Conservation (phyloP, 169 alveolate genomes). For the Plasmodium gonderi region DNA sequence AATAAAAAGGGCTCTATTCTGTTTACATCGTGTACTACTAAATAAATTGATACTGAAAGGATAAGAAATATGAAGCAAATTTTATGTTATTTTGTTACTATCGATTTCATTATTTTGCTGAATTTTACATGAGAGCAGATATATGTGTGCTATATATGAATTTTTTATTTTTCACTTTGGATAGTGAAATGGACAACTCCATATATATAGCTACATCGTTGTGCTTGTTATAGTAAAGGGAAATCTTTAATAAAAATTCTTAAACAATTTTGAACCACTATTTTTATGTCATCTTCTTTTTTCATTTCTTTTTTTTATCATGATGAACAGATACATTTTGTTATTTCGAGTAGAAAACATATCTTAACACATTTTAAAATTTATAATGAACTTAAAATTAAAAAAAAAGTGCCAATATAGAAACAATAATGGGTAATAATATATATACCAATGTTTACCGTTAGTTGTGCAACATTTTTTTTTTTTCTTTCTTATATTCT, state of each 20-base stretch:
- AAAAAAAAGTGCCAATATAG: not conserved
- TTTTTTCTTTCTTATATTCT: too few relatives aligned
- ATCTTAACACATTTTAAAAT: not conserved
- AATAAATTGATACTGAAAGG: not conserved
- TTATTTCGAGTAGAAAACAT: not conserved
- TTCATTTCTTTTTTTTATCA: not conserved
- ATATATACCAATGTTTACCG: not conserved
- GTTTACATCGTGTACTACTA: not conserved
- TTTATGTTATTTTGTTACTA: not conserved
- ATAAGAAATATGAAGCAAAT: not conserved
- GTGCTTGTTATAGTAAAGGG: not conserved
- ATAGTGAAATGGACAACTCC: not conserved
- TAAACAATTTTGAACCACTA: not conserved
- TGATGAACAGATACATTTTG: not conserved
- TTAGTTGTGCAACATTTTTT: not conserved
- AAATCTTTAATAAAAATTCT: not conserved
- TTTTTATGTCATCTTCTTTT: not conserved
- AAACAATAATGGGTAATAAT: too few relatives aligned
- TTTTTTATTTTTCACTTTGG: not conserved
- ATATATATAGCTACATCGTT: not conserved
- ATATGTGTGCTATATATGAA: not conserved
- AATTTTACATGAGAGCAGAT: not conserved
- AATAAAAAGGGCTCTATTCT: not conserved
- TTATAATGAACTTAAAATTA: not conserved
- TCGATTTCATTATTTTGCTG: not conserved